These are phyloP conservation scores for Yamadazyma kitorensis DNA, from an alignment of 805 yeast species.

Conservation along the genomic window DNA sequence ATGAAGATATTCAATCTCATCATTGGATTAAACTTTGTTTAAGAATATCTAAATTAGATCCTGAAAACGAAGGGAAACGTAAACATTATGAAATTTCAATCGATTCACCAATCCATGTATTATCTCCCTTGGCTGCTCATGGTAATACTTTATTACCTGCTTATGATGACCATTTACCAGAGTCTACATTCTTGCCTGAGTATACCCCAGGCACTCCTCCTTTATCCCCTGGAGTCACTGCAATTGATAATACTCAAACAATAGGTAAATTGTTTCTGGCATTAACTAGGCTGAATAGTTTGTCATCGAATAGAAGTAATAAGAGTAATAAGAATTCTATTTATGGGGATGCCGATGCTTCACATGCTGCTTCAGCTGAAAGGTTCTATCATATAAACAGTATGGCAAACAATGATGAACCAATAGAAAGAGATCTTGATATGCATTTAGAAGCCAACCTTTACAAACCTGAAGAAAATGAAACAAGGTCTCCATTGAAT, in stretches of 20 bases:
- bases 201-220: slow-evolving; percentile 42
- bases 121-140: slow-evolving; percentile 76
- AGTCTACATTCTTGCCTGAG: slow-evolving; percentile 18
- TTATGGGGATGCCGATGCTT: slow-evolving; percentile 2
- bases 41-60: slow-evolving; percentile 68
- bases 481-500: slow-evolving; percentile 36
- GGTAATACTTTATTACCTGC: slow-evolving; percentile 77
- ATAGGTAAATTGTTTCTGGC: slow-evolving; percentile 13
- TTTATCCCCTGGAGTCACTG: slow-evolving; percentile 52
- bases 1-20: slow-evolving; percentile 75
- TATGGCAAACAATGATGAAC: slow-evolving; percentile 24
- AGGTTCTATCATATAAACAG: slow-evolving; percentile 28
- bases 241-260: slow-evolving; percentile 34
- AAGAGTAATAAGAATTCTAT: neutral
- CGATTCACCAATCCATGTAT: slow-evolving; percentile 88
- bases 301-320: neutral
- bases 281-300: slow-evolving; percentile 11
- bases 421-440: slow-evolving; percentile 35
- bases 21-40: slow-evolving; percentile 95
- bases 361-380: slow-evolving; percentile 5
- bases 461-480: slow-evolving; percentile 52
- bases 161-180: slow-evolving; percentile 40
- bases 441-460: slow-evolving; percentile 45
- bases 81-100: slow-evolving; percentile 93
- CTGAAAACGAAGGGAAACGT: slow-evolving; percentile 53